These are phyloP conservation scores for Anisogramma anomala DNA, from an alignment of 2,329 filamentous ascomycete species.

Conservation along the genomic window DNA sequence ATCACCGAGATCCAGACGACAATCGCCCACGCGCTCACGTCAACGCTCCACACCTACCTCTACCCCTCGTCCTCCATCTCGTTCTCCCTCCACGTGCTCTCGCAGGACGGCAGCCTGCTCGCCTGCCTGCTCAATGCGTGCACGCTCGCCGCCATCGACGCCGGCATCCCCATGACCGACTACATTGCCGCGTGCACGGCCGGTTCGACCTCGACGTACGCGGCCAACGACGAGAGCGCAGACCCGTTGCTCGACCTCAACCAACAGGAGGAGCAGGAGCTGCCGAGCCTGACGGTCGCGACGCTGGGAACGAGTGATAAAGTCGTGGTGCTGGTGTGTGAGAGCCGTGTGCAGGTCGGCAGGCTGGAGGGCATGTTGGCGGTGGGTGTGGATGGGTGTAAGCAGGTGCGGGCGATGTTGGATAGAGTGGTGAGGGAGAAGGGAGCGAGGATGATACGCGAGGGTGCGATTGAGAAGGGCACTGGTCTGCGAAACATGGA, in stretches of 20 bases:
- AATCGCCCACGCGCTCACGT: constrained; percentile 63
- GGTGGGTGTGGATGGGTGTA: constrained; percentile 84
- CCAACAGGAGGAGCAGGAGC: constrained; percentile 68
- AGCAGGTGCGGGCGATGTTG: constrained; percentile 68
- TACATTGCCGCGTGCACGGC: constrained; percentile 84
- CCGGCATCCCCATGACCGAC: constrained; percentile 88
- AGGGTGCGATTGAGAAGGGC: constrained; percentile 39
- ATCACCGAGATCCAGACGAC: constrained; percentile 71
- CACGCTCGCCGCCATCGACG: constrained; percentile 85
- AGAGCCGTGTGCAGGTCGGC: constrained; percentile 73
- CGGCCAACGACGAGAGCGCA: constrained; percentile 52
- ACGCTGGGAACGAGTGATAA: constrained; percentile 65
- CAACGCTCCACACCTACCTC: constrained; percentile 71
- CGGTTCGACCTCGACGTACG: constrained; percentile 60
- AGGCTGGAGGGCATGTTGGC: constrained; percentile 86
- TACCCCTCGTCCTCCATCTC: constrained; percentile 81
- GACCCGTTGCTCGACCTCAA: constrained; percentile 76
- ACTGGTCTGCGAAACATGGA: constrained; percentile 37
- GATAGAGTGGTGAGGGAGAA: constrained; percentile 68
- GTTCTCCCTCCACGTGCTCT: constrained; percentile 75
- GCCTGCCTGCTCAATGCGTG: constrained; percentile 84
- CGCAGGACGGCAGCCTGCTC: constrained; percentile 80
- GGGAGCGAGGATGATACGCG: constrained; percentile 51
- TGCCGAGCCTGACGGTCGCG: constrained; percentile 79
- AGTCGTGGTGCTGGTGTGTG: constrained; percentile 71